Percentiles rank a stretch among this genome's conserved stretches.
Conservation (phyloP, 108 stramenopile genomes). For the Cafeteria roenbergensis region DNA sequence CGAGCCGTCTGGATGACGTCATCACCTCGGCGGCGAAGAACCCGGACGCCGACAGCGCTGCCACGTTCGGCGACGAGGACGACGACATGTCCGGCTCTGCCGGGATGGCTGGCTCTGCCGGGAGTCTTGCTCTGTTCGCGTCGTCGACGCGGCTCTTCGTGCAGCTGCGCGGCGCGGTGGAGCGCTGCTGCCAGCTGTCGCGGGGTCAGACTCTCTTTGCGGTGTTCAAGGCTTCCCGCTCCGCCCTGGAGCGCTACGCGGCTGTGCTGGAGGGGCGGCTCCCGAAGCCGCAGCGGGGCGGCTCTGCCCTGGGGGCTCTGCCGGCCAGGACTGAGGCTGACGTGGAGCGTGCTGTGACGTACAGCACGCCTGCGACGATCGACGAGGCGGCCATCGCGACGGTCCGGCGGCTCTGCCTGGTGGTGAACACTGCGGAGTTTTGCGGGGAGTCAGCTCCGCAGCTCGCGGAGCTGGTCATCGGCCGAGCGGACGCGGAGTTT, state of each 20-base stretch:
- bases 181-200: constrained; percentile 74
- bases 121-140: constrained; percentile 76
- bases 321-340: no score
- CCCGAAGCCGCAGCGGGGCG: constrained; percentile 2
- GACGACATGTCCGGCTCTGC: no score
- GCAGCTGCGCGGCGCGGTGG: constrained; percentile 86
- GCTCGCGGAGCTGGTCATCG: constrained; percentile 76
- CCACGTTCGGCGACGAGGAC: no score
- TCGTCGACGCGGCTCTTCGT: constrained; percentile 78
- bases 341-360: no score
- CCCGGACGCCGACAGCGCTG: no score
- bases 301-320: no score
- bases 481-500: constrained; percentile 69
- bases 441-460: constrained; percentile 85
- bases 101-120: no score
- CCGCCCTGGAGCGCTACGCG: constrained; percentile 65
- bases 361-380: constrained; percentile 13
- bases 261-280: constrained; percentile 58
- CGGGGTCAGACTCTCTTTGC: constrained; percentile 83
- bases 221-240: no score
- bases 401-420: constrained; percentile 59
- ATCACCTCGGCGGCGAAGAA: constrained; percentile 29
- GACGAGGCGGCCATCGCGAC: constrained; percentile 3
- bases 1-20: constrained; percentile 75
- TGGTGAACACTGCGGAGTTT: constrained; percentile 89